These are phyloP conservation scores for Trichoderma gracile DNA, from an alignment of 2,329 filamentous ascomycete species.

Conservation along the genomic window DNA sequence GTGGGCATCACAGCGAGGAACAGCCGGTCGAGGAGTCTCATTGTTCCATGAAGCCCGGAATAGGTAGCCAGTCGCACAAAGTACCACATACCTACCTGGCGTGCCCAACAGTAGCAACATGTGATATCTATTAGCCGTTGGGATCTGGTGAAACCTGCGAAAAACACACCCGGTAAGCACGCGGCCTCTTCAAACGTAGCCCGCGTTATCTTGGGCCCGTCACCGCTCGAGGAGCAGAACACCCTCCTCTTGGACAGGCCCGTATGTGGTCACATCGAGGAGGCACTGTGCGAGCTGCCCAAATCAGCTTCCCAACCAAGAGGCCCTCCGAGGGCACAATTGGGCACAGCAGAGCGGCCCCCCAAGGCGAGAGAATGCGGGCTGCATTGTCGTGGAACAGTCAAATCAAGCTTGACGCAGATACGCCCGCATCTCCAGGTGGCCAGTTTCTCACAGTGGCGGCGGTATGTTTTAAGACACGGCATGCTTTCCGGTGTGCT, in stretches of 20 bases:
- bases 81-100: neutral
- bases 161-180: conserved; percentile 15
- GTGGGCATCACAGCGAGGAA: conserved; percentile 1
- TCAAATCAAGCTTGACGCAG: conserved; percentile 13
- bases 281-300: neutral
- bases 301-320: neutral
- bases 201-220: conserved; percentile 7
- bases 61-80: neutral
- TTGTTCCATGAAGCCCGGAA: conserved; percentile 8
- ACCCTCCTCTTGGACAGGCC: neutral
- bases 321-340: neutral
- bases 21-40: neutral
- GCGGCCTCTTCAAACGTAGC: neutral
- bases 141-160: neutral
- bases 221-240: neutral
- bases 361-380: neutral
- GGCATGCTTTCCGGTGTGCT: conserved; percentile 5
- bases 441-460: conserved; percentile 4
- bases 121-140: neutral
- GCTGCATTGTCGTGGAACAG: conserved; percentile 8
- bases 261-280: neutral
- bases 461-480: conserved; percentile 19
- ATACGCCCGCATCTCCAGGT: conserved; percentile 5
- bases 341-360: conserved; percentile 3
- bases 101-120: neutral